phyloP scores from a whole-genome alignment of 108 stramenopile species.

The Cyclotella cryptica region DNA sequence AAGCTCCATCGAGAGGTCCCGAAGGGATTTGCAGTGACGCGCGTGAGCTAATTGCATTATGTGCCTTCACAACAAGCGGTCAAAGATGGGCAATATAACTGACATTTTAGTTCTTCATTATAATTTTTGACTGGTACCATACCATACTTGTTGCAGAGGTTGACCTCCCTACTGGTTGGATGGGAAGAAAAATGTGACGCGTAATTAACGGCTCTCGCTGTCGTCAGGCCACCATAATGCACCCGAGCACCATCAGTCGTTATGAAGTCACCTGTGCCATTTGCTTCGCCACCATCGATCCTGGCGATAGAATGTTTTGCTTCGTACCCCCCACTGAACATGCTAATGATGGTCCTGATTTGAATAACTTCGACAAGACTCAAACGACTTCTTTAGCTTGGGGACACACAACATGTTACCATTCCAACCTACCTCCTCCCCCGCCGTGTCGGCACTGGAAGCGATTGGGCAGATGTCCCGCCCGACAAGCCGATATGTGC shows the following conservation, averaged over 20 bases:
- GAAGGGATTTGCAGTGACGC: no score
- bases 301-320: conserved; percentile 46
- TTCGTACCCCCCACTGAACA: not conserved
- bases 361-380: no score
- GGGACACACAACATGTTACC: conserved; percentile 37
- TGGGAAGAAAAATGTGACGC: no score
- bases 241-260: conserved; percentile 35
- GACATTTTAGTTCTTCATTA: no score
- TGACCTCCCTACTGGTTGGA: no score
- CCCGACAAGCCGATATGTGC: conserved; percentile 25
- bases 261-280: conserved; percentile 29
- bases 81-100: no score
- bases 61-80: no score
- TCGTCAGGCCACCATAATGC: not conserved
- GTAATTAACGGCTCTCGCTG: no score
- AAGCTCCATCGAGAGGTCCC: no score
- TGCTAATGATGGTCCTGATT: not conserved
- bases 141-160: no score
- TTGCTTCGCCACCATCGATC: conserved; percentile 12
- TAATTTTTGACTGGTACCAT: no score
- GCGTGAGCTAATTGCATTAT: no score
- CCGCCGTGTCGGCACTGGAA: conserved; percentile 46
- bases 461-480: conserved; percentile 41
- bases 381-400: conserved; percentile 15
- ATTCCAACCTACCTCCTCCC: conserved; percentile 24